A percentile compares a stretch with the other conserved stretches of the same genome.
phyloP scores from a whole-genome alignment of 768 basidiomycete genomes.

The Amanita thiersii region DNA sequence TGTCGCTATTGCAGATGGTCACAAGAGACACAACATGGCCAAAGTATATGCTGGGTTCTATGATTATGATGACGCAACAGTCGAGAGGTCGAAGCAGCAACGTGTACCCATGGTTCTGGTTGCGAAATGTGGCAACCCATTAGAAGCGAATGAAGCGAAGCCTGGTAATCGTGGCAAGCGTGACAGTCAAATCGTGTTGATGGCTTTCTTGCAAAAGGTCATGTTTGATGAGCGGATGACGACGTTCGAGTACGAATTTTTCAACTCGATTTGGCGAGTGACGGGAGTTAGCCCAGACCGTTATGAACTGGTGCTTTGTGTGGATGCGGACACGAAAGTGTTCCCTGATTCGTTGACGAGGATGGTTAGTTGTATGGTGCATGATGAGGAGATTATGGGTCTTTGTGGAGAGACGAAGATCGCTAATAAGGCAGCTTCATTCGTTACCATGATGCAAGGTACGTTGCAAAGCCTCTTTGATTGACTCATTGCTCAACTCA shows the following conservation, averaged over 20 bases:
- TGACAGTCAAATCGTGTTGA: conserved; percentile 95
- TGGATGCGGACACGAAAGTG: conserved; percentile 97
- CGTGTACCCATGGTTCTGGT: conserved; percentile 94
- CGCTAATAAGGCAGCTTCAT: conserved; percentile 97
- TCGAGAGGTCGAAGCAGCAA: conserved; percentile 91
- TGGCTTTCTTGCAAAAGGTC: conserved; percentile 97
- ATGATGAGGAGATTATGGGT: conserved; percentile 98
- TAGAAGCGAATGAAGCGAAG: conserved; percentile 82
- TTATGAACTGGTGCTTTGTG: conserved; percentile 92
- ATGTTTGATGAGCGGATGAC: conserved; percentile 99
- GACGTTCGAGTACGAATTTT: conserved; percentile 99
- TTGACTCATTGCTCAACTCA: conserved; percentile 4
- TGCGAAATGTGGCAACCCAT: conserved; percentile 91
- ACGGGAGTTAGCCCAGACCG: conserved; percentile 95
- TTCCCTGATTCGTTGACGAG: conserved; percentile 97
- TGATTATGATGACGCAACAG: conserved; percentile 84
- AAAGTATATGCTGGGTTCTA: conserved; percentile 98
- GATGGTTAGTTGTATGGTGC: conserved; percentile 95
- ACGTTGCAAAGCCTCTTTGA: conserved; percentile 18
- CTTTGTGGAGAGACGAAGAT: conserved; percentile 99
- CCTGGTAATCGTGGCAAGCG: conserved; percentile 99
- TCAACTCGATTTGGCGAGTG: conserved; percentile 94
- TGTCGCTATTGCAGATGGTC: conserved; percentile 98
- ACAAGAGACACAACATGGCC: conserved; percentile 99
- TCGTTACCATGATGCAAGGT: conserved; percentile 99